Evolutionary conservation across 305 asterid genomes (phyloP).

Genomic region (Ilex paraguariensis): DNA sequence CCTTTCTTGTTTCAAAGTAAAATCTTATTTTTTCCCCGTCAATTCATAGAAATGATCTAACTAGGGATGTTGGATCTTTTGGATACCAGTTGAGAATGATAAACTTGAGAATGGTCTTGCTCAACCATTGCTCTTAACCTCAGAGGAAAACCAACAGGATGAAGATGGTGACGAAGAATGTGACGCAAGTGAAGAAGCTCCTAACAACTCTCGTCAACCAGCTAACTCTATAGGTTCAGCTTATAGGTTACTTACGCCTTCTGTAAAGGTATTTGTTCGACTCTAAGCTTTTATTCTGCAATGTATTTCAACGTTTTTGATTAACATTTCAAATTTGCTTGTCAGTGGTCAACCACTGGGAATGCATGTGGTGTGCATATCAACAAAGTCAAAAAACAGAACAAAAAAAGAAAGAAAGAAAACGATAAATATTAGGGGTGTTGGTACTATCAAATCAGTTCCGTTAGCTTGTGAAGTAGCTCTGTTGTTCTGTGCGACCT

Average conservation of each 20-base stretch:
- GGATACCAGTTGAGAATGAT: slow-evolving; percentile 43
- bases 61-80: slow-evolving; percentile 8
- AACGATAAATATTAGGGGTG: too few relatives aligned
- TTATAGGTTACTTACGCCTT: slow-evolving; percentile 86
- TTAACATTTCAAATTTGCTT: too few relatives aligned
- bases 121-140: slow-evolving; percentile 65
- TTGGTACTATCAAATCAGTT: too few relatives aligned
- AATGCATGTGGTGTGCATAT: background rate
- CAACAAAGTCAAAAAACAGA: background rate
- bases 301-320: too few relatives aligned
- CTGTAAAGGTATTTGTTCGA: slow-evolving; percentile 72
- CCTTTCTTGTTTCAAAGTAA: too few relatives aligned
- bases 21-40: too few relatives aligned
- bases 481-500: too few relatives aligned
- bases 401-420: too few relatives aligned
- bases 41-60: too few relatives aligned
- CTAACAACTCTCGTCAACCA: slow-evolving; percentile 67
- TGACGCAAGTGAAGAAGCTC: slow-evolving; percentile 83
- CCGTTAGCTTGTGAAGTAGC: too few relatives aligned
- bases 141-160: slow-evolving; percentile 46
- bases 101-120: slow-evolving; percentile 75
- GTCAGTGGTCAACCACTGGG: background rate
- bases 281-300: slow-evolving; percentile 5
- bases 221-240: slow-evolving; percentile 81
- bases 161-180: slow-evolving; percentile 70